Percentiles rank a stretch among this genome's conserved stretches.
Conservation (phyloP, 257 asterid genomes). For the Buddleja alternifolia region DNA sequence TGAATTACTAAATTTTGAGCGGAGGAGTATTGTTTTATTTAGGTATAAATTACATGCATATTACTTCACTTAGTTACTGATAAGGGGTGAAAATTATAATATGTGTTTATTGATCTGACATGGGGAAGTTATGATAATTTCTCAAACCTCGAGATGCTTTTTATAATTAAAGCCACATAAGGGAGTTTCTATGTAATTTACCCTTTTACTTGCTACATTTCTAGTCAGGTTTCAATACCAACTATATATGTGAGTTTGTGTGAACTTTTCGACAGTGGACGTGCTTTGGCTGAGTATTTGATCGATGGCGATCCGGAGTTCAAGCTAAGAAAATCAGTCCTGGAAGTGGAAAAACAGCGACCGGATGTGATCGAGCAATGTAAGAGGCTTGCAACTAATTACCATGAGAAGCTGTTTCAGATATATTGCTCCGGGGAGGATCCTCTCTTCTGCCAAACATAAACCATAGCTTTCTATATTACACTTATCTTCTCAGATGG, state of each 20-base stretch:
- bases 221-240: neutral
- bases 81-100: too few relatives aligned
- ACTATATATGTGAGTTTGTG: too few relatives aligned
- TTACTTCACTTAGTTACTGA: too few relatives aligned
- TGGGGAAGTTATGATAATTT: too few relatives aligned
- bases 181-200: too few relatives aligned
- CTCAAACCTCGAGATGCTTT: too few relatives aligned
- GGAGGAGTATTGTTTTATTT: too few relatives aligned
- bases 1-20: too few relatives aligned
- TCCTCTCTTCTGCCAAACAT: constrained; percentile 22
- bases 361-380: constrained; percentile 27
- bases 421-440: constrained; percentile 23
- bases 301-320: constrained; percentile 32
- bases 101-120: too few relatives aligned
- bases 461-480: neutral
- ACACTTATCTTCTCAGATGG: too few relatives aligned
- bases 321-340: constrained; percentile 35
- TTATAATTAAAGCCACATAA: too few relatives aligned
- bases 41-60: too few relatives aligned
- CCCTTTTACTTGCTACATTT: neutral
- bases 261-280: constrained; percentile 31
- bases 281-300: constrained; percentile 41
- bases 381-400: constrained; percentile 22
- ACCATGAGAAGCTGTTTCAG: constrained; percentile 20
- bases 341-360: constrained; percentile 30